These are phyloP conservation scores for Leccinum boreale DNA, from an alignment of 768 basidiomycete species.

Conservation along the genomic window DNA sequence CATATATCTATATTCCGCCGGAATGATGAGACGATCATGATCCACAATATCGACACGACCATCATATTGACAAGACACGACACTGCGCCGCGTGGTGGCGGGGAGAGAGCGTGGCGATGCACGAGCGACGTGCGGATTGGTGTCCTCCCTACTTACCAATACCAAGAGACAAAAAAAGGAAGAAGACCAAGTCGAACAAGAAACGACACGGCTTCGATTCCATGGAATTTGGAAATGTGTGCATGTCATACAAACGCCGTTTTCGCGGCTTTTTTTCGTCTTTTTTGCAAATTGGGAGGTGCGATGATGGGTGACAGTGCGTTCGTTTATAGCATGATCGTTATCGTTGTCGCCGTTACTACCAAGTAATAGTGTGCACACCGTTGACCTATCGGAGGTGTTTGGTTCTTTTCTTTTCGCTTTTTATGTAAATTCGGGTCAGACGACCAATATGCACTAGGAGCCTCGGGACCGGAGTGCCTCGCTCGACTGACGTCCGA, in stretches of 20 bases:
- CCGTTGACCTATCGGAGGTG: not conserved
- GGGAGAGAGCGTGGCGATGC: not conserved
- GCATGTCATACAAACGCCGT: not conserved
- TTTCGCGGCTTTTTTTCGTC: not conserved
- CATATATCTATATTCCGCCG: not conserved
- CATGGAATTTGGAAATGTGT: slow-evolving; percentile 19
- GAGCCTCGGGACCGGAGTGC: not conserved
- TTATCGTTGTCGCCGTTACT: not conserved
- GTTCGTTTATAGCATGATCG: not conserved
- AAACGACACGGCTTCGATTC: slow-evolving; percentile 3
- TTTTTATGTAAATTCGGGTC: not conserved
- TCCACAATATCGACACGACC: not conserved
- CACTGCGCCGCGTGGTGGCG: not conserved
- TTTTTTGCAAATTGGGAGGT: slow-evolving; percentile 1
- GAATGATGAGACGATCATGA: slow-evolving; percentile 5
- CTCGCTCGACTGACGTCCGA: not conserved
- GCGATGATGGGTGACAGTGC: not conserved
- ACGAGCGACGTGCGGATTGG: not conserved
- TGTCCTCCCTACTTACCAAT: not conserved
- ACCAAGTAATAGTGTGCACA: too few species aligned
- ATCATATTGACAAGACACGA: not conserved
- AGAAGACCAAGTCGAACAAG: not conserved
- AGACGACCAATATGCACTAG: not conserved
- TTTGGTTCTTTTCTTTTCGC: not conserved
- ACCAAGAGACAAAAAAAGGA: not conserved